phyloP scores from a whole-genome alignment of 140 eudicot genomes.

The Ambrosia hybrid region DNA sequence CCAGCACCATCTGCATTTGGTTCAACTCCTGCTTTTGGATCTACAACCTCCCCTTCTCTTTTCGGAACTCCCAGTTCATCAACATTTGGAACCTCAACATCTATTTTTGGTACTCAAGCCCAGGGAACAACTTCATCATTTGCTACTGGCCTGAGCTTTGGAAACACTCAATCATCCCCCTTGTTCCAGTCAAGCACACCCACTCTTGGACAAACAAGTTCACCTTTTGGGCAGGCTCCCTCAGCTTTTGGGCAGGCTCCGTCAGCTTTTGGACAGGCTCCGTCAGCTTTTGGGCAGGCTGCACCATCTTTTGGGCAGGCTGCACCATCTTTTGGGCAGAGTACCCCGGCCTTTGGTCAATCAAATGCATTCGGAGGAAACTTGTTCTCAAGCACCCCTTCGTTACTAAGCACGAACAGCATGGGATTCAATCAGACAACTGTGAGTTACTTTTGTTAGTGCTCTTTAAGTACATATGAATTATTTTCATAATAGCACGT shows the following conservation, averaged over 20 bases:
- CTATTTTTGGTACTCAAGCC: slow-evolving; percentile 65
- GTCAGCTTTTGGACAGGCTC: too few species aligned
- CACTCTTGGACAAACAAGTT: slow-evolving; percentile 64
- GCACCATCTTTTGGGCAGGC: slow-evolving; percentile 55
- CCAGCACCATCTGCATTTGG: slow-evolving; percentile 30
- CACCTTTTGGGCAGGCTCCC: slow-evolving; percentile 71
- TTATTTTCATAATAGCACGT: neutral
- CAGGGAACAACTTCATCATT: slow-evolving; percentile 61
- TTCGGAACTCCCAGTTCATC: slow-evolving; percentile 64
- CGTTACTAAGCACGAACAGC: slow-evolving; percentile 40
- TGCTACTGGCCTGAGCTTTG: slow-evolving; percentile 62
- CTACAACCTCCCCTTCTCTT: slow-evolving; percentile 52
- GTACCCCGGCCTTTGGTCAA: slow-evolving; percentile 58
- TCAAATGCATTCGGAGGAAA: slow-evolving; percentile 71
- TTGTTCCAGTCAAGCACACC: slow-evolving; percentile 78
- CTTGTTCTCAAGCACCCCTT: slow-evolving; percentile 59
- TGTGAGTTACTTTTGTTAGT: slow-evolving; percentile 49
- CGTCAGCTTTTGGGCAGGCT: slow-evolving; percentile 52
- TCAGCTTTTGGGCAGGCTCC: slow-evolving; percentile 24
- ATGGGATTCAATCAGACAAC: slow-evolving; percentile 71
- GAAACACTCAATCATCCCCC: slow-evolving; percentile 75
- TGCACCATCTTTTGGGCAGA: slow-evolving; percentile 64
- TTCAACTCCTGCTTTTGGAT: slow-evolving; percentile 50
- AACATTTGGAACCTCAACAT: slow-evolving; percentile 60
- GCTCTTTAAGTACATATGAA: neutral